A percentile compares a stretch with the other conserved stretches of the same genome.
These are phyloP conservation scores for Aspergillus clavatus DNA, from an alignment of 2,329 filamentous ascomycete species.

Conservation along the genomic window DNA sequence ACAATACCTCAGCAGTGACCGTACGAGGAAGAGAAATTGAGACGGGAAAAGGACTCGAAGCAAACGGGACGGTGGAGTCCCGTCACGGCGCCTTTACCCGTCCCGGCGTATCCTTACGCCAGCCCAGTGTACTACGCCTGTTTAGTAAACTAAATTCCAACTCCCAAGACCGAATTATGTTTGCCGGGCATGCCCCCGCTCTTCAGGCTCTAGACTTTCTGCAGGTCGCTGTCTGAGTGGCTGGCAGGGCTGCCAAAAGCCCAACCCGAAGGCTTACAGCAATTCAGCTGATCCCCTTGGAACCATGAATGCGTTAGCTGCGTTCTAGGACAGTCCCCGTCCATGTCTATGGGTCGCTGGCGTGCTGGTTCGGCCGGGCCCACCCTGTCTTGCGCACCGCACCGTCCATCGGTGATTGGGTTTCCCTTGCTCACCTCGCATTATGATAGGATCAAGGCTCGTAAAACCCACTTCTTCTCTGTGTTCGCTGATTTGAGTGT, in stretches of 20 bases:
- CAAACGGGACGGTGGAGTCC: slow-evolving; percentile 16
- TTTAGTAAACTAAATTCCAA: not conserved
- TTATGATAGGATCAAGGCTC: slow-evolving; percentile 6
- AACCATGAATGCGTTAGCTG: slow-evolving; percentile 23
- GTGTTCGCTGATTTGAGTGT: not conserved
- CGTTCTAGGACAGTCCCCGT: slow-evolving; percentile 27
- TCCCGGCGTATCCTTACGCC: slow-evolving; percentile 19
- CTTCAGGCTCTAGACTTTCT: slow-evolving; percentile 17
- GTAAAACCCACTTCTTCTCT: not conserved
- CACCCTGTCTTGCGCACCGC: slow-evolving; percentile 13
- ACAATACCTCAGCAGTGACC: too few species aligned
- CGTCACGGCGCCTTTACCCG: slow-evolving; percentile 26
- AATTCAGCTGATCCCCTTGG: slow-evolving; percentile 31
- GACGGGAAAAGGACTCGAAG: slow-evolving; percentile 17
- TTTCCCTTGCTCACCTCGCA: slow-evolving; percentile 8
- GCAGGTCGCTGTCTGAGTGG: slow-evolving; percentile 10
- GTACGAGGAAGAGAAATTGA: slow-evolving; percentile 1
- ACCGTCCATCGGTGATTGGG: slow-evolving; percentile 16
- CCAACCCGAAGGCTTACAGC: slow-evolving; percentile 18
- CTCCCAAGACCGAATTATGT: slow-evolving; percentile 1
- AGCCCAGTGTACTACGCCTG: not conserved
- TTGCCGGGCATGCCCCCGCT: slow-evolving; percentile 15
- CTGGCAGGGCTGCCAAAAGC: slow-evolving; percentile 14
- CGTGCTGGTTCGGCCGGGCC: slow-evolving; percentile 18
- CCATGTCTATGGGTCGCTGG: slow-evolving; percentile 36